Evolutionary conservation across 75 land plant genomes (phyloP).

Genomic region (Cryptomeria japonica): DNA sequence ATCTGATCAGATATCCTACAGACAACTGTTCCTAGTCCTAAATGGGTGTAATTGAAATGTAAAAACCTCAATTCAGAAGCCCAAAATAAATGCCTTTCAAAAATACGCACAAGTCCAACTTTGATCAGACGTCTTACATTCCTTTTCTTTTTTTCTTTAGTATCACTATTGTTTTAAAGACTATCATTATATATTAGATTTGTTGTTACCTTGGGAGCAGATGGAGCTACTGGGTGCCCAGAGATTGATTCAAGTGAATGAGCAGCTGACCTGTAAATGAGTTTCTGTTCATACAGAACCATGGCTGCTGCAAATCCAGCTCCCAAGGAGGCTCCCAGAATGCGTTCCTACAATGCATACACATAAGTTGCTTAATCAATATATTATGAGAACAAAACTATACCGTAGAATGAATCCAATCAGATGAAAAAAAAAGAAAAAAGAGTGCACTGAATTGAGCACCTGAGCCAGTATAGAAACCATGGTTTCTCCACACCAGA

Average conservation of each 20-base stretch:
- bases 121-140: too few relatives aligned
- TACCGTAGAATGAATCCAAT: background rate
- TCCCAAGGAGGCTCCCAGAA: slow-evolving; percentile 9
- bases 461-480: slow-evolving; percentile 4
- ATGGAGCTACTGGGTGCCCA: background rate
- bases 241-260: background rate
- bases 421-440: too few relatives aligned
- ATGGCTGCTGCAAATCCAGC: slow-evolving; percentile 3
- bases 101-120: too few relatives aligned
- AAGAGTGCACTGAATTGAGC: background rate
- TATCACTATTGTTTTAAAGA: too few relatives aligned
- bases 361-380: background rate
- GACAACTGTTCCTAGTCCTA: background rate
- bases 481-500: background rate
- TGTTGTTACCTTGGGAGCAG: background rate
- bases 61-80: too few relatives aligned
- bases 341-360: slow-evolving; percentile 1
- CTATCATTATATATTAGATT: background rate
- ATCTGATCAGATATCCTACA: background rate
- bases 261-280: slow-evolving; percentile 11
- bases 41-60: too few relatives aligned
- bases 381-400: background rate
- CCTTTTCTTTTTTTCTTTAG: too few relatives aligned
- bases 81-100: too few relatives aligned
- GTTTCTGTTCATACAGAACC: background rate